Conservation (phyloP, 202 grass and related monocot genomes). For the Carex arenaria region DNA sequence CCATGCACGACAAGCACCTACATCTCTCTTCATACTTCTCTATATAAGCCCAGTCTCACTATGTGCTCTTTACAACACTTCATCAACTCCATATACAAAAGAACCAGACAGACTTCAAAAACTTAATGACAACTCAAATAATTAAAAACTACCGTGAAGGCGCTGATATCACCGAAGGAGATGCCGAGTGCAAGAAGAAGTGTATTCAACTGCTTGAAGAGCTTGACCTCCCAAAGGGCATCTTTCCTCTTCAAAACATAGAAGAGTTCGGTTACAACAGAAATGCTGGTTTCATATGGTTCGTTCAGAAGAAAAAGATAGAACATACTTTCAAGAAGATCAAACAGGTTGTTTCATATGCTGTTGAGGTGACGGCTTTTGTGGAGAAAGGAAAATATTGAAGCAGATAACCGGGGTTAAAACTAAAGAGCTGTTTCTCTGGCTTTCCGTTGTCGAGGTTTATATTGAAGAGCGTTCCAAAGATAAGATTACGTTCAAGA, state of each 20-base stretch:
- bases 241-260: conserved; percentile 31
- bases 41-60: neutral
- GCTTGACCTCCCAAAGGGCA: conserved; percentile 20
- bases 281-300: conserved; percentile 16
- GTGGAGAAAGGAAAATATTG: conserved; percentile 17
- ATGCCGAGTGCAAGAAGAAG: conserved; percentile 12
- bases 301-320: conserved; percentile 34
- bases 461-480: neutral
- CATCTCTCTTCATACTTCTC: neutral
- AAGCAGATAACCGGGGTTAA: conserved; percentile 34
- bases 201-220: conserved; percentile 11
- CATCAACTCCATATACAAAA: neutral
- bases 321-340: conserved; percentile 43
- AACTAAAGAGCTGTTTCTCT: conserved; percentile 32
- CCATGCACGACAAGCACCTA: neutral
- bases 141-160: conserved; percentile 2
- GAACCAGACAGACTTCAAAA: too few relatives aligned
- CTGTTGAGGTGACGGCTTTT: neutral
- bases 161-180: neutral
- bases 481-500: conserved; percentile 40
- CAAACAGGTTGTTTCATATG: conserved; percentile 15
- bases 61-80: neutral
- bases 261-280: conserved; percentile 30
- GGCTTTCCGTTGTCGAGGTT: conserved; percentile 26
- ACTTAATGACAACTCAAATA: neutral